These are phyloP conservation scores for Jatropha multifida DNA, from an alignment of 441 rosid species.

Conservation along the genomic window DNA sequence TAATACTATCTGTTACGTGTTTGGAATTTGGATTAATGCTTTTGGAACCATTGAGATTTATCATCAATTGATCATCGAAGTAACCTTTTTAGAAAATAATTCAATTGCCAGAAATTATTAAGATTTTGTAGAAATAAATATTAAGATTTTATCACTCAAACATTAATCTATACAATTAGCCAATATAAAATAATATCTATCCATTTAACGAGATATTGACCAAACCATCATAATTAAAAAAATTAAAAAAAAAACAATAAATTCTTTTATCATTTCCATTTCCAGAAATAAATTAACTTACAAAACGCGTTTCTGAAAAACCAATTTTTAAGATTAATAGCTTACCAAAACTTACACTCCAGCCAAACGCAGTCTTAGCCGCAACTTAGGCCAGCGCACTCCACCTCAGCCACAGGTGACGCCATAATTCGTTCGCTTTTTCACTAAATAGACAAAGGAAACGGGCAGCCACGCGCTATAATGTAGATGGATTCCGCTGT, in stretches of 20 bases:
- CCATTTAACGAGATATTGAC: no score
- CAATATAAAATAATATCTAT: no score
- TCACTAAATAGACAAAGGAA: no score
- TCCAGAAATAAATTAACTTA: conserved; percentile 10
- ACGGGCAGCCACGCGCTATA: neutral
- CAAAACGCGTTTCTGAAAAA: conserved; percentile 22
- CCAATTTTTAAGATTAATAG: neutral
- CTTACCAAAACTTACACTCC: neutral
- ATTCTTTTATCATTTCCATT: neutral
- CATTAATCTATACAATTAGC: no score
- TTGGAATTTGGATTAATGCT: neutral
- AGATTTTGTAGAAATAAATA: no score
- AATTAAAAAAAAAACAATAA: neutral
- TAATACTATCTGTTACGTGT: neutral
- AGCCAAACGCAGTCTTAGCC: conserved; percentile 29
- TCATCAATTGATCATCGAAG: no score
- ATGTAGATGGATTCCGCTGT: conserved; percentile 14
- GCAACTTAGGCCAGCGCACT: conserved; percentile 20
- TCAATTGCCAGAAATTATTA: no score
- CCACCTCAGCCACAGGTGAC: neutral
- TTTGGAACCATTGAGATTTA: no score
- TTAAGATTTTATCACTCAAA: no score
- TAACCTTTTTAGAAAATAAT: no score
- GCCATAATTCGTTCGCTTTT: no score
- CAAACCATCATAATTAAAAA: no score